A percentile compares a stretch with the other conserved stretches of the same genome.
Conservation (phyloP, 306 rosid species). For the Fragaria nilgerrensis region DNA sequence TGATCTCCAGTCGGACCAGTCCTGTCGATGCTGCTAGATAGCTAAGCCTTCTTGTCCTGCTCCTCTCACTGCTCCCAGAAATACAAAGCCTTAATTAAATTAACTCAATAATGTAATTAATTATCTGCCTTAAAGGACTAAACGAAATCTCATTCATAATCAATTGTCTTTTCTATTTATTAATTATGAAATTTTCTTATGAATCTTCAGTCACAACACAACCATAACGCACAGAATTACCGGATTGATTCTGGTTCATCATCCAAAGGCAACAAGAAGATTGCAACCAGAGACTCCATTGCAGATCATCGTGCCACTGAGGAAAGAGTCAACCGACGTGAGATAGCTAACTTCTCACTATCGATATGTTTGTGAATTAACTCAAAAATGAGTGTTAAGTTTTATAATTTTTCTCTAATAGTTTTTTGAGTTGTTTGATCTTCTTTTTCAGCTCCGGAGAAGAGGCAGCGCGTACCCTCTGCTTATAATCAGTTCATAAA, state of each 20-base stretch:
- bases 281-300: conserved; percentile 61
- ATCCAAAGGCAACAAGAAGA: conserved; percentile 75
- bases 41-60: conserved; percentile 22
- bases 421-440: conserved; percentile 12
- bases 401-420: not conserved
- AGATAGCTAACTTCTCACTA: conserved; percentile 24
- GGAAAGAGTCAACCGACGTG: conserved; percentile 81
- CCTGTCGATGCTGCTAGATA: conserved; percentile 35
- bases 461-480: conserved; percentile 99
- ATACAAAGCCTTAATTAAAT: not conserved
- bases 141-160: not conserved
- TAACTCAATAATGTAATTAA: not conserved
- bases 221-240: conserved; percentile 46
- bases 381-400: not conserved
- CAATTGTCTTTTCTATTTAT: not conserved
- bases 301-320: conserved; percentile 34
- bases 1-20: conserved; percentile 30
- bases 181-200: not conserved
- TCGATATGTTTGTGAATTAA: not conserved
- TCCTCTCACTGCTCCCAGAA: conserved; percentile 4
- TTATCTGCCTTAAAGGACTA: not conserved
- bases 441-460: conserved; percentile 96
- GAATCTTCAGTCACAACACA: conserved; percentile 43
- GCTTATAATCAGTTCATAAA: conserved; percentile 99
- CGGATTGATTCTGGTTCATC: conserved; percentile 67